Conservation (phyloP, 2,329 filamentous ascomycete species). For the Taxawa tesnikishii region DNA sequence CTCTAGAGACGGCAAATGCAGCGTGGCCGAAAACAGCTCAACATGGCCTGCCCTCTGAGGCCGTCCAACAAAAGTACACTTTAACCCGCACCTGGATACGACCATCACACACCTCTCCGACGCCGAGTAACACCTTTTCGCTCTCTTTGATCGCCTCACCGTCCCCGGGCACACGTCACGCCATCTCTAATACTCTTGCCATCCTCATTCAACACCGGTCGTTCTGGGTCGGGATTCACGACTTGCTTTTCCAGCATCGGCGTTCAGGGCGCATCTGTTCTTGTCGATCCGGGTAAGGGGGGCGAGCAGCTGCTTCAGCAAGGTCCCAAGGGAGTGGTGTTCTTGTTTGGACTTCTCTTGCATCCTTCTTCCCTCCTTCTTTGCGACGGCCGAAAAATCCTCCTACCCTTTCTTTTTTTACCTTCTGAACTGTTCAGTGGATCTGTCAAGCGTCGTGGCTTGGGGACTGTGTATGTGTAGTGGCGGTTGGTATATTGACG, state of each 20-base stretch:
- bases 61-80: conserved; percentile 1
- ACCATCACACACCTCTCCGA: too few relatives aligned
- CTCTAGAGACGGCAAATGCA: conserved; percentile 33
- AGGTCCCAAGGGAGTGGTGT: too few relatives aligned
- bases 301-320: too few relatives aligned
- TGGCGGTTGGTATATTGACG: too few relatives aligned
- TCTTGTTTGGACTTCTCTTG: too few relatives aligned
- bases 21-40: conserved; percentile 3
- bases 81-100: background rate
- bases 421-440: too few relatives aligned
- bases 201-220: too few relatives aligned
- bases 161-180: conserved; percentile 2
- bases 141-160: background rate
- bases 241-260: conserved; percentile 8
- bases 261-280: conserved; percentile 5
- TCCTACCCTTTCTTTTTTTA: too few relatives aligned
- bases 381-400: too few relatives aligned
- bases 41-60: conserved; percentile 1
- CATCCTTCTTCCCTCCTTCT: too few relatives aligned
- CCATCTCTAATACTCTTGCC: conserved; percentile 7
- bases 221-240: conserved; percentile 2
- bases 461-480: too few relatives aligned
- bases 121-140: background rate
- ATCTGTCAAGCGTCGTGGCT: too few relatives aligned
- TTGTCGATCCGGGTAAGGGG: conserved; percentile 4